Conservation (phyloP, 352 stramenopile species). For the Pythium diclinum region DNA sequence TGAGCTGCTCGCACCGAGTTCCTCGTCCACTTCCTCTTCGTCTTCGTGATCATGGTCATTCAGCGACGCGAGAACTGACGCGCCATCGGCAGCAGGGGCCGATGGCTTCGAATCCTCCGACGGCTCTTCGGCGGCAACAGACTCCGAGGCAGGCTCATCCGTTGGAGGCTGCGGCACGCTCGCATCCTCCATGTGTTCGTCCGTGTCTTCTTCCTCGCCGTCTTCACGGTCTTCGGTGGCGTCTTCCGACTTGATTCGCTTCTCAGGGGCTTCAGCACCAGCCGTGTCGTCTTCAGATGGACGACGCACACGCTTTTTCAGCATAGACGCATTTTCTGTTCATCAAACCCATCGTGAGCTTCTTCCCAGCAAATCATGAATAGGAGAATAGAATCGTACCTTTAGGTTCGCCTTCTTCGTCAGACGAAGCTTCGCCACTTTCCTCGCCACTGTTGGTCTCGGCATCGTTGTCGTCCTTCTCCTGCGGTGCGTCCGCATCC, state of each 20-base stretch:
- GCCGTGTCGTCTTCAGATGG: slow-evolving; percentile 32
- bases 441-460: slow-evolving; percentile 38
- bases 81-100: neutral
- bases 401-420: slow-evolving; percentile 35
- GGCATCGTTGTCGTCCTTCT: slow-evolving; percentile 28
- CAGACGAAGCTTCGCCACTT: slow-evolving; percentile 40
- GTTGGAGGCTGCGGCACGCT: neutral
- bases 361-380: neutral
- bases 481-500: slow-evolving; percentile 43
- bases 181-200: slow-evolving; percentile 10
- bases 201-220: slow-evolving; percentile 22
- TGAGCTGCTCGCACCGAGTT: slow-evolving; percentile 15
- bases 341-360: neutral
- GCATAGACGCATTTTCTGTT: slow-evolving; percentile 36
- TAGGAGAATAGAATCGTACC: slow-evolving; percentile 11
- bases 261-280: slow-evolving; percentile 17
- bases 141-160: neutral
- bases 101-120: neutral
- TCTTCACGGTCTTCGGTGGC: slow-evolving; percentile 26
- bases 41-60: neutral
- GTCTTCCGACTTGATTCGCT: slow-evolving; percentile 20
- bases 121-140: neutral
- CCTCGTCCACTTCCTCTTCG: slow-evolving; percentile 24
- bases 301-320: slow-evolving; percentile 52
- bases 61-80: neutral